A percentile compares a stretch with the other conserved stretches of the same genome.
phyloP scores from a whole-genome alignment of 139 green algal genomes.

The Chlorella sp. region DNA sequence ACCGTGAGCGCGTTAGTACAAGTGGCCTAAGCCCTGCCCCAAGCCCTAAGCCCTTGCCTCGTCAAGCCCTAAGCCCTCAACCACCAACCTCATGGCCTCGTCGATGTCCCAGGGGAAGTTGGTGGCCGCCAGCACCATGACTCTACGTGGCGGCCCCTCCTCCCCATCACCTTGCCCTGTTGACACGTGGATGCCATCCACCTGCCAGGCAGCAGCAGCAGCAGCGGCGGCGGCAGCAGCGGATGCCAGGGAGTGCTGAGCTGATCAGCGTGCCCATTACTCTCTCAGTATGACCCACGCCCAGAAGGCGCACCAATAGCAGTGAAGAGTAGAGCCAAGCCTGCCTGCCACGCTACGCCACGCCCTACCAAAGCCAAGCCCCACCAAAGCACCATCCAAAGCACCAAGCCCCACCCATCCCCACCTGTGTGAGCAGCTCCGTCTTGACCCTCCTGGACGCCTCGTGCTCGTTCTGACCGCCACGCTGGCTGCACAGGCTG shows the following conservation, averaged over 20 bases:
- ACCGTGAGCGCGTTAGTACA: too few species aligned
- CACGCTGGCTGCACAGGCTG: constrained; percentile 75
- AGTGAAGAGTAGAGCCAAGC: too few species aligned
- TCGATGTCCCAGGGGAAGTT: constrained; percentile 97
- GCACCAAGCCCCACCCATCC: neutral
- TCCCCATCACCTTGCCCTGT: constrained; percentile 4
- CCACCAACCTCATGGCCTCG: constrained; percentile 69
- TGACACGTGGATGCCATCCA: constrained; percentile 40
- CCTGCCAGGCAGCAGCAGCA: constrained; percentile 21
- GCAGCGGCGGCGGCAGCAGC: too few species aligned
- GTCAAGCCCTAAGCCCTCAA: neutral
- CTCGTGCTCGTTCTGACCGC: constrained; percentile 79
- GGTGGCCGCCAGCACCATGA: constrained; percentile 94
- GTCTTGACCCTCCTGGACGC: constrained; percentile 83
- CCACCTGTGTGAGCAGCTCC: constrained; percentile 87
- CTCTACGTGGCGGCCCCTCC: constrained; percentile 39
- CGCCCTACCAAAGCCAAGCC: neutral
- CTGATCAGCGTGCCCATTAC: too few species aligned
- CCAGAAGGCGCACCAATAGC: too few species aligned
- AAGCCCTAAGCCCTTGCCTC: too few species aligned
- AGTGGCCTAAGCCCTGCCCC: too few species aligned
- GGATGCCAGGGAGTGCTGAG: too few species aligned
- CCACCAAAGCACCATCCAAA: neutral
- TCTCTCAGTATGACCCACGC: too few species aligned
- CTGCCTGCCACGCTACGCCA: neutral